A percentile compares a stretch with the other conserved stretches of the same genome.
phyloP scores from a whole-genome alignment of 768 basidiomycete species.

The Daedaleopsis sinensis region DNA sequence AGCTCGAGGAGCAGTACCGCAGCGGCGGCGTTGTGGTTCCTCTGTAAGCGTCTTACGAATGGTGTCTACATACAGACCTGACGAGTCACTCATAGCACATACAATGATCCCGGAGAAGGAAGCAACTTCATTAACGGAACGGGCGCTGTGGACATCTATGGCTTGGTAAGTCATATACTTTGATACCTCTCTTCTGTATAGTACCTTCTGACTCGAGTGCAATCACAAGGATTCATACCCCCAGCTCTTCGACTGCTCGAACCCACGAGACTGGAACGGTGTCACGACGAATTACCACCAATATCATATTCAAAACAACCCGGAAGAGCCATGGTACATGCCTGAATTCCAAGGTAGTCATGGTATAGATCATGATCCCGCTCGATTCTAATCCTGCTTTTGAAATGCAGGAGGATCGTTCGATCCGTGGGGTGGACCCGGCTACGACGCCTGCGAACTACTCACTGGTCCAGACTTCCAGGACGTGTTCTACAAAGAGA shows the following conservation, averaged over 20 bases:
- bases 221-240: constrained; percentile 73
- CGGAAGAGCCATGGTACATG: constrained; percentile 65
- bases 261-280: constrained; percentile 64
- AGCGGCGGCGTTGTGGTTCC: constrained; percentile 25
- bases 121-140: constrained; percentile 33
- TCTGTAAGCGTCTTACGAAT: too few relatives aligned
- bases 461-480: constrained; percentile 76
- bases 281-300: constrained; percentile 63
- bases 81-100: constrained; percentile 18
- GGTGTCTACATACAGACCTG: not conserved
- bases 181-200: too few relatives aligned
- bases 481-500: constrained; percentile 75
- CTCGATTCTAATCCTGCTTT: constrained; percentile 24
- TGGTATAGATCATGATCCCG: too few relatives aligned
- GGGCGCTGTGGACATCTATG: constrained; percentile 33
- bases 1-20: constrained; percentile 20
- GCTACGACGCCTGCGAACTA: constrained; percentile 63
- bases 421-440: constrained; percentile 84
- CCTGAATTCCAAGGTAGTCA: constrained; percentile 49
- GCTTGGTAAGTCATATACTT: constrained; percentile 27
- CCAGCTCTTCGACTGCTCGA: constrained; percentile 80
- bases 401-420: constrained; percentile 67
- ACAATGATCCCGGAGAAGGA: constrained; percentile 28
- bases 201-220: not conserved
- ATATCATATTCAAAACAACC: constrained; percentile 56